Conservation (phyloP, 129 eudicot species). For the Flaveria sonorensis region DNA sequence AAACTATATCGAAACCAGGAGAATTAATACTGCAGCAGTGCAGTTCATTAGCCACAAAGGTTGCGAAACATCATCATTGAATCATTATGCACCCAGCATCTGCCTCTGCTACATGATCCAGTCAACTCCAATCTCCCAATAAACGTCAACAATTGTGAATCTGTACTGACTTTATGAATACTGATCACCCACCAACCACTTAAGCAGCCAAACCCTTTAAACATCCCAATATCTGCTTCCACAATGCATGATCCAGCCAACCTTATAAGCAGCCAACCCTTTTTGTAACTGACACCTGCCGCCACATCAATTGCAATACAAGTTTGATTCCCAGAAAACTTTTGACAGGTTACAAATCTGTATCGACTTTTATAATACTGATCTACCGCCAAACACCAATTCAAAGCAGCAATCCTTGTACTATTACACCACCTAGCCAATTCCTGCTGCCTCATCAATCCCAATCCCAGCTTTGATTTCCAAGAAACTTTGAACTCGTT, state of each 20-base stretch:
- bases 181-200: constrained; percentile 35
- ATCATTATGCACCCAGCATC: constrained; percentile 20
- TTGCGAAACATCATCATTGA: constrained; percentile 10
- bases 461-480: constrained; percentile 19
- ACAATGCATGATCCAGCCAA: constrained; percentile 18
- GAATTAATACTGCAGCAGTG: constrained; percentile 12
- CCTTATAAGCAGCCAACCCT: constrained; percentile 5
- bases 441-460: not conserved
- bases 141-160: constrained; percentile 17
- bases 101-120: constrained; percentile 9
- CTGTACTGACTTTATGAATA: constrained; percentile 11
- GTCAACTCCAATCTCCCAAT: constrained; percentile 13
- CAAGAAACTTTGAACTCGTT: constrained; percentile 19
- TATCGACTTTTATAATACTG: not conserved
- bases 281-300: not conserved
- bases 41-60: constrained; percentile 23
- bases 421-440: not conserved
- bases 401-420: not conserved
- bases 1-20: constrained; percentile 22
- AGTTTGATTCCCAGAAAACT: not conserved
- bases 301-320: not conserved
- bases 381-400: not conserved
- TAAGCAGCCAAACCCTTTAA: constrained; percentile 32
- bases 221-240: constrained; percentile 26
- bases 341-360: not conserved